These are phyloP conservation scores for Mallotus japonicus DNA, from an alignment of 441 rosid genomes.

Conservation along the genomic window DNA sequence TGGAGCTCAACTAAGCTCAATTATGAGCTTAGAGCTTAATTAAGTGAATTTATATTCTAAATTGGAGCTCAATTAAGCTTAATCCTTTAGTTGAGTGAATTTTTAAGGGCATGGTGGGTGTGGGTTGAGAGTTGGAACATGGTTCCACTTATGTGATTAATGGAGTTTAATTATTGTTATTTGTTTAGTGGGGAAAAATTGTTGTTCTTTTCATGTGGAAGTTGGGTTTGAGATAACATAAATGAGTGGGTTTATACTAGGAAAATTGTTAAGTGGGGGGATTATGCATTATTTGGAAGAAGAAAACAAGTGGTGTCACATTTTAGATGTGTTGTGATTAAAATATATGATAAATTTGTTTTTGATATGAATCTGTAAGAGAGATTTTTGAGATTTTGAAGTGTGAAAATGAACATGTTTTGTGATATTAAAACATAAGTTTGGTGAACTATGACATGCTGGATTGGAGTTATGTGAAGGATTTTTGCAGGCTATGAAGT, in stretches of 20 bases:
- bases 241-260: neutral
- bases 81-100: neutral
- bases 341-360: neutral
- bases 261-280: neutral
- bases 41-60: no score
- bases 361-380: neutral
- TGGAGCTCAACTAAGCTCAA: no score
- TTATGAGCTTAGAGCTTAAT: no score
- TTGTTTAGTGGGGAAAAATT: constrained; percentile 2
- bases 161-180: neutral
- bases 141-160: constrained; percentile 10
- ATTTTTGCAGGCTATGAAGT: no score
- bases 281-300: neutral
- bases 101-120: neutral
- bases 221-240: neutral
- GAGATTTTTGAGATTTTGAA: no score
- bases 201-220: neutral
- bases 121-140: constrained; percentile 1
- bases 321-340: neutral
- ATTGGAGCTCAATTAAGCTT: no score
- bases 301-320: neutral
- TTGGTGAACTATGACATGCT: no score
- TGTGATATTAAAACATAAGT: no score
- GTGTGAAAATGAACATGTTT: no score
- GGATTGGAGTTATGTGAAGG: no score